phyloP scores from a whole-genome alignment of 2,329 filamentous ascomycete species.

The Trichophyton equinum region DNA sequence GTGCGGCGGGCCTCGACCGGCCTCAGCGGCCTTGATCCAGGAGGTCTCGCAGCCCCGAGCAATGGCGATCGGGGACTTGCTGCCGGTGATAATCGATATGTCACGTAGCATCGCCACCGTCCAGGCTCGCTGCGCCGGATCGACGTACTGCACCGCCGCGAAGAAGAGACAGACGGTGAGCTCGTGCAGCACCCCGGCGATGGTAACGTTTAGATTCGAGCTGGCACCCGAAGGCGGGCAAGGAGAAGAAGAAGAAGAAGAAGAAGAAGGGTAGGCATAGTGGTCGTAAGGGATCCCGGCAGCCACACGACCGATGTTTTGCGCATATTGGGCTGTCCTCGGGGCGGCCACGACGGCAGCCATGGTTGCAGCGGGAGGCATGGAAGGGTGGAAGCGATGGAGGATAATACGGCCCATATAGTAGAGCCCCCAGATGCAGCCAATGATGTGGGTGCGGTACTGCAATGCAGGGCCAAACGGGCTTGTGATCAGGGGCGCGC shows the following conservation, averaged over 20 bases:
- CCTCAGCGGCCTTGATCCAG: constrained; percentile 63
- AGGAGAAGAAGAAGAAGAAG: constrained; percentile 11
- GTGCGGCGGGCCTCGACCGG: constrained; percentile 68
- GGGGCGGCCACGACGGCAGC: constrained; percentile 66
- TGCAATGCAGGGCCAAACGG: constrained; percentile 73
- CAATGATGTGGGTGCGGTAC: constrained; percentile 78
- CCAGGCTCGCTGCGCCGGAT: constrained; percentile 63
- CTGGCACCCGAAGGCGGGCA: constrained; percentile 14
- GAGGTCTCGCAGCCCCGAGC: constrained; percentile 70
- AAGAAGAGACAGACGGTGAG: constrained; percentile 75
- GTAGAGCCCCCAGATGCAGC: constrained; percentile 75
- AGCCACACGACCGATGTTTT: constrained; percentile 65
- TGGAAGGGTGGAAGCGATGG: constrained; percentile 70
- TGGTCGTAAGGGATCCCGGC: constrained; percentile 49
- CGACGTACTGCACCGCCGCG: constrained; percentile 66
- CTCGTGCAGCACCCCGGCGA: constrained; percentile 74
- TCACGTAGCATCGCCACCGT: constrained; percentile 60
- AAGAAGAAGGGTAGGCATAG: constrained; percentile 16
- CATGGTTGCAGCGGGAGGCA: constrained; percentile 83
- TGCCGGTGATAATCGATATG: constrained; percentile 70
- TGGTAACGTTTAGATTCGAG: constrained; percentile 55
- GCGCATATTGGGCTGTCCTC: constrained; percentile 58
- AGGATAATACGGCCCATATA: constrained; percentile 75
- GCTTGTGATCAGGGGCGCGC: constrained; percentile 47
- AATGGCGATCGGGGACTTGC: constrained; percentile 71